A percentile compares a stretch with the other conserved stretches of the same genome.
Evolutionary conservation across 768 basidiomycete genomes (phyloP).

Genomic region (Suillus luteus): DNA sequence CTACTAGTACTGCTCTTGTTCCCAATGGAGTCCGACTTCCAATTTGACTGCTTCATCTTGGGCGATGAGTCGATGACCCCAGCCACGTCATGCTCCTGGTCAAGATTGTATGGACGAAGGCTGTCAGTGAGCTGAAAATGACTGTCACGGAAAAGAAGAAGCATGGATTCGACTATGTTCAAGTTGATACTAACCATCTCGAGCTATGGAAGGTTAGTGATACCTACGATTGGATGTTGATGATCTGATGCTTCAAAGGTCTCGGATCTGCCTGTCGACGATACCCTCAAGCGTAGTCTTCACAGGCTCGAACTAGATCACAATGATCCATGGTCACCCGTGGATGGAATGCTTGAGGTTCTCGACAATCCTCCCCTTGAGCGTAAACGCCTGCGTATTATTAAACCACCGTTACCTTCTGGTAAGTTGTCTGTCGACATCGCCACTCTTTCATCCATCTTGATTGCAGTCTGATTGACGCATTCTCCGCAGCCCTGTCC

Average conservation of each 20-base stretch:
- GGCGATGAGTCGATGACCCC: background rate
- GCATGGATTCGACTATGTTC: background rate
- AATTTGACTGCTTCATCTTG: slow-evolving; percentile 1
- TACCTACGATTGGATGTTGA: background rate
- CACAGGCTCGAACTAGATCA: background rate
- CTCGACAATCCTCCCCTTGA: no score
- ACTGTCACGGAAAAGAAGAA: background rate
- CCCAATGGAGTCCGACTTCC: background rate
- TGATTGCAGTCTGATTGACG: no score
- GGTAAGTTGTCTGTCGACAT: background rate
- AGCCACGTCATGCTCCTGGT: background rate
- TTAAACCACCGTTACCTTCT: background rate
- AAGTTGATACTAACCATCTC: background rate
- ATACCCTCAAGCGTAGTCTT: background rate
- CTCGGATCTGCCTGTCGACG: background rate
- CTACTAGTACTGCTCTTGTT: no score
- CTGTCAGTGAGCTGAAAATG: background rate
- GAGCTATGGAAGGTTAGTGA: slow-evolving; percentile 9
- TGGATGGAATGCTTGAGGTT: background rate
- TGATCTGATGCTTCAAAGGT: background rate
- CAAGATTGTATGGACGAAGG: slow-evolving; percentile 1
- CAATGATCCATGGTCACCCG: background rate
- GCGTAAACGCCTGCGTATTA: background rate
- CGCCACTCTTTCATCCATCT: no score
- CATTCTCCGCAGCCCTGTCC: no score